Evolutionary conservation across 1,284 basidiomycete species (phyloP), one percentile per base, ranked within the genome.

Genomic region (Fistulina hepatica): DNA sequence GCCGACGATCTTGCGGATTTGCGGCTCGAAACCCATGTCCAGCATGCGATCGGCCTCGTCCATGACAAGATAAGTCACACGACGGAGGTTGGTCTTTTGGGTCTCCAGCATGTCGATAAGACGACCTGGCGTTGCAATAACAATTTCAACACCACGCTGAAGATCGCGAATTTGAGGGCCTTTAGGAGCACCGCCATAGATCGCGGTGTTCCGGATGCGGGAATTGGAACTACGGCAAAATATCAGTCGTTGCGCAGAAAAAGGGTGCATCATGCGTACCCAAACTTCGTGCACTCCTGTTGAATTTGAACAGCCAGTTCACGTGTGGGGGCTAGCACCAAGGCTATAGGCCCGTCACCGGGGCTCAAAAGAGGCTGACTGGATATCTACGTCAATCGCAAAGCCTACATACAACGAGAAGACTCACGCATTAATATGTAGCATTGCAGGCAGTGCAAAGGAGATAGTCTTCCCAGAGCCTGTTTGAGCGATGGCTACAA

Each of bases 11-110:
- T 98, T 98, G 59, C 93, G 77, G 57, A 98, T 98, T 61, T 98
- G 94, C 42, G 94, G 94, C 67, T 98, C 94, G 67, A 98, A 98
- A 75, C 94, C 92, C 91, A 94, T 94, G 67, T 94, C 90, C 48
- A 94, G 73, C 90, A 94, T 94, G 52, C 91, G 86, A 67, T 97
- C 94, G 40, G 94, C 94, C 64, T 98, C 95, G 61, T 98, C 94
- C 83, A 98, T 91, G 56, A 98, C 94, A 36, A 98, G 74, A 64
- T 98, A 98, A 28, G 94, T 98, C 41, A 98, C 75, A 35, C 94
- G 83, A 45, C 82, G 85, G 40, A 98, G 73, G 64, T 97, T 97
- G 36, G 92, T 97, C 68, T 97, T 97, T 57, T 86, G 81, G 4
- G 77, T 80, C 68, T 98, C 95, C 17, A 94, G 71, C 91, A 94